These are phyloP conservation scores for Ambispora gerdemannii DNA, from an alignment of 192 early-diverging fungal species.

Conservation along the genomic window DNA sequence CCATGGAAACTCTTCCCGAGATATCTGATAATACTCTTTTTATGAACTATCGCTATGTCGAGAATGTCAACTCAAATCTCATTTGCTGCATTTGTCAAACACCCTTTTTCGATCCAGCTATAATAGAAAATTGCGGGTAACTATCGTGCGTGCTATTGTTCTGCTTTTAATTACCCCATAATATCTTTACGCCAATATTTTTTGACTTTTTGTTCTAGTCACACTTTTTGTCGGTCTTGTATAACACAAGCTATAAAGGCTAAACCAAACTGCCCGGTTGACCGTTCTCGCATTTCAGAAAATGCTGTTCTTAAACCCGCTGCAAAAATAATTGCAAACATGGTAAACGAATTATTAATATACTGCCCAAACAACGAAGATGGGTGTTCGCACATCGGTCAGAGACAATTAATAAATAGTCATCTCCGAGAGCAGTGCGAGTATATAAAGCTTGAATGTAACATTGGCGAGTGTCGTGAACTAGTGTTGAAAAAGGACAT, in stretches of 20 bases:
- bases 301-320: slow-evolving; percentile 45
- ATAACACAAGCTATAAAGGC: slow-evolving; percentile 53
- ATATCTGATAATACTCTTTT: too few species aligned
- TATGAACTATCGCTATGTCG: slow-evolving; percentile 29
- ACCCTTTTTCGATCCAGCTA: slow-evolving; percentile 46
- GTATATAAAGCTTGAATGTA: slow-evolving; percentile 49
- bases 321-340: slow-evolving; percentile 57
- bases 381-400: slow-evolving; percentile 57
- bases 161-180: neutral
- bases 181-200: neutral
- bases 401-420: slow-evolving; percentile 51
- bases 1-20: too few species aligned
- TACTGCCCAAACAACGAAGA: slow-evolving; percentile 50
- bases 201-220: slow-evolving; percentile 35
- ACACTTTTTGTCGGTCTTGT: slow-evolving; percentile 65
- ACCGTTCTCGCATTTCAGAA: slow-evolving; percentile 45
- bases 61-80: slow-evolving; percentile 40
- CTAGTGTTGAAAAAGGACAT: slow-evolving; percentile 55
- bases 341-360: slow-evolving; percentile 65
- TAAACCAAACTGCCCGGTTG: slow-evolving; percentile 55
- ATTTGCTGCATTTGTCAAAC: slow-evolving; percentile 48
- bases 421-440: slow-evolving; percentile 59
- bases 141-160: neutral
- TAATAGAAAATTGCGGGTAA: slow-evolving; percentile 44
- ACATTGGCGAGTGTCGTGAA: slow-evolving; percentile 52